A percentile compares a stretch with the other conserved stretches of the same genome.
Evolutionary conservation across 2,329 filamentous ascomycete species (phyloP).

Genomic region (Chaetomium globosum): DNA sequence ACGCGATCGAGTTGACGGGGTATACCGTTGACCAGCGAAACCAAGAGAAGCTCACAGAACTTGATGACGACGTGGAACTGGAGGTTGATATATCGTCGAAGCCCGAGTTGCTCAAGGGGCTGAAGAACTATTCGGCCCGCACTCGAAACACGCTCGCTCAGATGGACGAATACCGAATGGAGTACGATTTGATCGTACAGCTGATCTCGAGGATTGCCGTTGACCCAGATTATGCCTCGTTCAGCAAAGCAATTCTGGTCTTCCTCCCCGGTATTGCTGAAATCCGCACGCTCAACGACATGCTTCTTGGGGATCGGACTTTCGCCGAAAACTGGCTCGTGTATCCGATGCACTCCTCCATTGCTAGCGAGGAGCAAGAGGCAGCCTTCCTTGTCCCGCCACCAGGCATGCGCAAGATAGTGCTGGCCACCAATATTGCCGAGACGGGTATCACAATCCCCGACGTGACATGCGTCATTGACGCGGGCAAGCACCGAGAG

Average conservation of each 20-base stretch:
- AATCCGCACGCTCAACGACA: conserved; percentile 84
- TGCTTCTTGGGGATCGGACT: conserved; percentile 73
- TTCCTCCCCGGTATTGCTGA: conserved; percentile 95
- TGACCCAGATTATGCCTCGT: conserved; percentile 65
- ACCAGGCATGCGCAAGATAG: conserved; percentile 82
- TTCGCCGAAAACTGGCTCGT: conserved; percentile 81
- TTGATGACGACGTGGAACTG: conserved; percentile 64
- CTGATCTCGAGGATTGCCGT: conserved; percentile 76
- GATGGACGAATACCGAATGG: conserved; percentile 88
- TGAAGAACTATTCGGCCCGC: conserved; percentile 72
- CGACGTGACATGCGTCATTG: conserved; percentile 94
- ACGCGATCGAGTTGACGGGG: conserved; percentile 84
- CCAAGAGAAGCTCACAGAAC: conserved; percentile 59
- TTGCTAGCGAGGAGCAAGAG: conserved; percentile 95
- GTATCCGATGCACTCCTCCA: conserved; percentile 89
- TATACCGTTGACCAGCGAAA: conserved; percentile 62
- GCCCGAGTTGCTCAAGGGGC: conserved; percentile 62
- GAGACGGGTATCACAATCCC: conserved; percentile 99
- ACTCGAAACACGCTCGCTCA: conserved; percentile 75
- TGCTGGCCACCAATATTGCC: conserved; percentile 95
- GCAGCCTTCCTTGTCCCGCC: conserved; percentile 86
- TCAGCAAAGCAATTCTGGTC: conserved; percentile 88
- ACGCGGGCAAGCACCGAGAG: conserved; percentile 94
- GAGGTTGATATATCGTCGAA: conserved; percentile 56
- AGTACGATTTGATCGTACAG: conserved; percentile 82